Conservation (phyloP, 169 alveolate genomes). For the Toxoplasma gondii region DNA sequence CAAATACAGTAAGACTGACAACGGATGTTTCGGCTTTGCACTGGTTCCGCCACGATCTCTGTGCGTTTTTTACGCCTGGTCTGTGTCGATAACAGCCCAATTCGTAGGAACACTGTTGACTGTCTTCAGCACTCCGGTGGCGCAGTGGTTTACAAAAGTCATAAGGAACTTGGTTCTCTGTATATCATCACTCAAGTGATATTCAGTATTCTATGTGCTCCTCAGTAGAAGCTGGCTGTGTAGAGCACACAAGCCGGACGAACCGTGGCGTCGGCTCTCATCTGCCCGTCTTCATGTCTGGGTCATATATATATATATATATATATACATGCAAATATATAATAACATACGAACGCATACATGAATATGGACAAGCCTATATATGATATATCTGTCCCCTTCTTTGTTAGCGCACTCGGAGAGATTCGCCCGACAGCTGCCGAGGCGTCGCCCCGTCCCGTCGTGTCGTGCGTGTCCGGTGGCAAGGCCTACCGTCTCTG, state of each 20-base stretch:
- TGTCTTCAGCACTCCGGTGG: too few relatives aligned
- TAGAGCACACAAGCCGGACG: too few relatives aligned
- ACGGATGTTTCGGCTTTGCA: too few relatives aligned
- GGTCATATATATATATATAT: neutral
- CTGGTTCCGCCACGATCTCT: too few relatives aligned
- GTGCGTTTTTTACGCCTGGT: too few relatives aligned
- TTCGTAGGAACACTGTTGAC: too few relatives aligned
- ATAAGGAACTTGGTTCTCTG: neutral
- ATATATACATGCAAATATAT: neutral
- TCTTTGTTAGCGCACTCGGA: neutral
- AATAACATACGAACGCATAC: neutral
- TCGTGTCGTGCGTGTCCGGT: neutral
- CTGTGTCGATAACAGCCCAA: too few relatives aligned
- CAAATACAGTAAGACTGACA: neutral
- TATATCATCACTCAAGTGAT: neutral
- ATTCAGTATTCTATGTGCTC: too few relatives aligned
- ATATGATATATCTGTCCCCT: too few relatives aligned
- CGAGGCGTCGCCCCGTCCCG: neutral
- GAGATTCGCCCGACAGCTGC: neutral
- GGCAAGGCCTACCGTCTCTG: neutral
- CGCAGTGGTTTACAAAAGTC: too few relatives aligned
- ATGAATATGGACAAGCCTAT: neutral
- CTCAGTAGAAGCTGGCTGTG: too few relatives aligned
- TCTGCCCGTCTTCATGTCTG: neutral
- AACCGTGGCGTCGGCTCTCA: too few relatives aligned